Evolutionary conservation across 2,329 filamentous ascomycete species (phyloP).

Genomic region (Penicillium sp.): DNA sequence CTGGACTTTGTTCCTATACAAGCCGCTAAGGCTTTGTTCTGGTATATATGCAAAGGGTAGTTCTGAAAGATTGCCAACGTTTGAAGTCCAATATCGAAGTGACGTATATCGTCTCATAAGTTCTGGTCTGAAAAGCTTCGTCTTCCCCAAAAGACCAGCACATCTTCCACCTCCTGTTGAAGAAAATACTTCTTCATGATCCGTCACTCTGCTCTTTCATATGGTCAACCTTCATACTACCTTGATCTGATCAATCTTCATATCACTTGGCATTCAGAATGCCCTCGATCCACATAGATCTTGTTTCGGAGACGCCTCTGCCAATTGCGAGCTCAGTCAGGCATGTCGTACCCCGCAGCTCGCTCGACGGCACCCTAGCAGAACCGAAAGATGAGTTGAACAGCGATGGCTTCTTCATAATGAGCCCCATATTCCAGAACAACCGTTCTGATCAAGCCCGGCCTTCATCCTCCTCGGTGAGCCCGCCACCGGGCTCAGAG

Average conservation of each 20-base stretch:
- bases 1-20: background rate
- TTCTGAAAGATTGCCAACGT: no score
- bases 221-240: background rate
- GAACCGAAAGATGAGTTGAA: background rate
- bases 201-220: background rate
- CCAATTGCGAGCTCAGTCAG: background rate
- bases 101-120: background rate
- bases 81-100: background rate
- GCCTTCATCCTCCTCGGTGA: background rate
- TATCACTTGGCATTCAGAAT: background rate
- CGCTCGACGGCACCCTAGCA: background rate
- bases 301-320: background rate
- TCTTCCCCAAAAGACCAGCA: background rate
- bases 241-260: background rate
- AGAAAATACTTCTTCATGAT: background rate
- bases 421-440: background rate
- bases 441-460: background rate
- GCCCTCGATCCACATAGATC: background rate
- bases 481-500: background rate
- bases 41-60: background rate
- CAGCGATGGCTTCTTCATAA: background rate
- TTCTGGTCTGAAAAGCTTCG: background rate
- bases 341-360: background rate
- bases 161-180: background rate
- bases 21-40: background rate